Conservation (phyloP, 176 grass and related monocot genomes). For the Avena eriantha region DNA sequence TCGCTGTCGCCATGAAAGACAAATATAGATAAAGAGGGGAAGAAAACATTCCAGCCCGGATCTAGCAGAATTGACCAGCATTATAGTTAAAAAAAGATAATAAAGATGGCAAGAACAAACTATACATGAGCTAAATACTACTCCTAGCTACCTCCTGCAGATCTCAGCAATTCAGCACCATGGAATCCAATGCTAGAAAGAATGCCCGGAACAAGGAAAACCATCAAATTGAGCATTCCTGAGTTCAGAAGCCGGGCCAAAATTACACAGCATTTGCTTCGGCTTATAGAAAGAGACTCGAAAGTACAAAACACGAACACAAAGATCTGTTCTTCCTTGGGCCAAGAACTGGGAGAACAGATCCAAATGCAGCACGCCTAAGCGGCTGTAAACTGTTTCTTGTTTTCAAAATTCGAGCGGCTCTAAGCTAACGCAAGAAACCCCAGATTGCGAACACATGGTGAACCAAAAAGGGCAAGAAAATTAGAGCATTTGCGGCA, state of each 20-base stretch:
- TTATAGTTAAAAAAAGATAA: constrained; percentile 33
- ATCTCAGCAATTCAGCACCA: constrained; percentile 33
- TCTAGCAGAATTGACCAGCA: constrained; percentile 52
- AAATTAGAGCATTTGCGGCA: constrained; percentile 24
- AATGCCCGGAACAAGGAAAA: background rate
- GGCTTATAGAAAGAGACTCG: constrained; percentile 45
- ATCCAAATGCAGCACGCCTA: constrained; percentile 46
- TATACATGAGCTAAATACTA: constrained; percentile 13
- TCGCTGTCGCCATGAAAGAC: constrained; percentile 49
- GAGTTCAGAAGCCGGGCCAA: background rate
- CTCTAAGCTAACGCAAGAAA: background rate
- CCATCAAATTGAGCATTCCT: background rate
- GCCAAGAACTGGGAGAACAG: constrained; percentile 41
- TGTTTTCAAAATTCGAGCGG: background rate
- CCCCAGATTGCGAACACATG: constrained; percentile 6
- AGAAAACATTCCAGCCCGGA: constrained; percentile 18
- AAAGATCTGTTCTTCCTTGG: constrained; percentile 48
- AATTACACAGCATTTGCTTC: constrained; percentile 42
- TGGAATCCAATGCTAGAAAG: constrained; percentile 5
- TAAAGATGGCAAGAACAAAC: constrained; percentile 14
- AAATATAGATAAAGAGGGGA: background rate
- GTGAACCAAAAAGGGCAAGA: background rate
- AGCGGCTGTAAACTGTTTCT: background rate
- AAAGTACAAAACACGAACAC: background rate
- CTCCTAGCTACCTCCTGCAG: constrained; percentile 17